Conservation (phyloP, 495 filamentous ascomycete species). For the Daldinia caldariorum region DNA sequence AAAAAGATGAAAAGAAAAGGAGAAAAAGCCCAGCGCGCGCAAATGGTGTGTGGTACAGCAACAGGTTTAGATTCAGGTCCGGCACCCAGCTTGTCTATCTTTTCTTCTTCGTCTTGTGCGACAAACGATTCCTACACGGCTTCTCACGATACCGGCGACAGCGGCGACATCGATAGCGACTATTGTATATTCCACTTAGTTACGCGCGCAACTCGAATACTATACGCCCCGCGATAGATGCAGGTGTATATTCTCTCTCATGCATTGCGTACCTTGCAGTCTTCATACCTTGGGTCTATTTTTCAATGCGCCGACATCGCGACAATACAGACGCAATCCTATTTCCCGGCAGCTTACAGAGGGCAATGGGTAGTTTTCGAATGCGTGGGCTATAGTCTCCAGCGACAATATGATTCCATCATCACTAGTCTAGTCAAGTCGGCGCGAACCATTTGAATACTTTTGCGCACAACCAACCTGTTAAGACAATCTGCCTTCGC, state of each 20-base stretch:
- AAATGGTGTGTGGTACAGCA: slow-evolving; percentile 44
- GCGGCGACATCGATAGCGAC: slow-evolving; percentile 7
- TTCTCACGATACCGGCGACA: slow-evolving; percentile 4
- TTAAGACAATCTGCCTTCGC: not conserved
- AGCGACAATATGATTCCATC: slow-evolving; percentile 12
- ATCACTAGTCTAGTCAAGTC: slow-evolving; percentile 2
- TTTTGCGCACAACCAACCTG: slow-evolving; percentile 8
- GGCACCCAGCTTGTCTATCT: slow-evolving; percentile 15
- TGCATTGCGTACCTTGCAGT: slow-evolving; percentile 14
- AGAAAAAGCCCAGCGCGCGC: slow-evolving; percentile 25
- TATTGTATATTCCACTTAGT: slow-evolving; percentile 8
- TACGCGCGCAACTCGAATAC: slow-evolving; percentile 6
- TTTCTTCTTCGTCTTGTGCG: slow-evolving; percentile 27
- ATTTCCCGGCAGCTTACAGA: not conserved
- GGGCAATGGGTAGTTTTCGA: not conserved
- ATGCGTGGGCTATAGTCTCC: not conserved
- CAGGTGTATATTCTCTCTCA: slow-evolving; percentile 1
- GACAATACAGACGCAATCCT: slow-evolving; percentile 2
- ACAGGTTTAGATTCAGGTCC: slow-evolving; percentile 12
- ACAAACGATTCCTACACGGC: slow-evolving; percentile 21
- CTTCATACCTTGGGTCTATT: slow-evolving; percentile 22
- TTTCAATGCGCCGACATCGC: slow-evolving; percentile 22
- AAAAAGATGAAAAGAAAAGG: not conserved
- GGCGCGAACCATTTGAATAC: slow-evolving; percentile 27
- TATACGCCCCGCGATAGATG: not conserved